Evolutionary conservation across 805 yeast genomes (phyloP).

Genomic region (Starmerella potacharoeniae): DNA sequence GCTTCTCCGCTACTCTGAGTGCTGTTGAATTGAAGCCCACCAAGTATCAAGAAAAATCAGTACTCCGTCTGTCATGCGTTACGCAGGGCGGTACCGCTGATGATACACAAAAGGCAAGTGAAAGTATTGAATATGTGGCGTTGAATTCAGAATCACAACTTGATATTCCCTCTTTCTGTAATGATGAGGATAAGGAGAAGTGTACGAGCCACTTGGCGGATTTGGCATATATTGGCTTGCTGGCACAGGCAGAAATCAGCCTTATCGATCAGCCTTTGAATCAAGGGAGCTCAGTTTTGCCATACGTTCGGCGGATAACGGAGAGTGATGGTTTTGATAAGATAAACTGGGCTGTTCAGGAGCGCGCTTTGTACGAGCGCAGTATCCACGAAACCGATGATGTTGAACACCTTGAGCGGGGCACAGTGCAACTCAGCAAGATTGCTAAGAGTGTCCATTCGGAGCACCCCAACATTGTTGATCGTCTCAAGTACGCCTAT

Average conservation of each 20-base stretch:
- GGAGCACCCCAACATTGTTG: constrained; percentile 23
- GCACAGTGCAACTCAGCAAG: constrained; percentile 84
- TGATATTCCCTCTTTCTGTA: neutral
- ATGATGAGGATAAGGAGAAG: neutral
- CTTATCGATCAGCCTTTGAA: constrained; percentile 52
- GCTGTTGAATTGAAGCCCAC: constrained; percentile 9
- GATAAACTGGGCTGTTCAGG: constrained; percentile 65
- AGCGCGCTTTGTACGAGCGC: constrained; percentile 82
- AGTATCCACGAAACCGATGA: constrained; percentile 69
- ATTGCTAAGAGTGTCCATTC: constrained; percentile 45
- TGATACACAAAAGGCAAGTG: neutral
- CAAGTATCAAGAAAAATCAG: constrained; percentile 4
- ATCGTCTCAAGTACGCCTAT: constrained; percentile 47
- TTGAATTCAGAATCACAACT: constrained; percentile 4
- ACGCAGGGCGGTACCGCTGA: neutral
- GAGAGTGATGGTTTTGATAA: constrained; percentile 32
- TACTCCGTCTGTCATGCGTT: constrained; percentile 4
- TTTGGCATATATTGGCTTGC: constrained; percentile 61
- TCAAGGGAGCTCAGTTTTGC: constrained; percentile 34
- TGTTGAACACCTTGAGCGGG: constrained; percentile 85
- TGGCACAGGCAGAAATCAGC: constrained; percentile 53
- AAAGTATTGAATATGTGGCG: constrained; percentile 1
- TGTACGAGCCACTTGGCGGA: constrained; percentile 26
- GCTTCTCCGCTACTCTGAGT: neutral
- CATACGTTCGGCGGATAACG: constrained; percentile 64